Evolutionary conservation across 257 asterid genomes (phyloP), one percentile per base, ranked within the genome.

Genomic region (Nicotiana tomentosiformis): DNA sequence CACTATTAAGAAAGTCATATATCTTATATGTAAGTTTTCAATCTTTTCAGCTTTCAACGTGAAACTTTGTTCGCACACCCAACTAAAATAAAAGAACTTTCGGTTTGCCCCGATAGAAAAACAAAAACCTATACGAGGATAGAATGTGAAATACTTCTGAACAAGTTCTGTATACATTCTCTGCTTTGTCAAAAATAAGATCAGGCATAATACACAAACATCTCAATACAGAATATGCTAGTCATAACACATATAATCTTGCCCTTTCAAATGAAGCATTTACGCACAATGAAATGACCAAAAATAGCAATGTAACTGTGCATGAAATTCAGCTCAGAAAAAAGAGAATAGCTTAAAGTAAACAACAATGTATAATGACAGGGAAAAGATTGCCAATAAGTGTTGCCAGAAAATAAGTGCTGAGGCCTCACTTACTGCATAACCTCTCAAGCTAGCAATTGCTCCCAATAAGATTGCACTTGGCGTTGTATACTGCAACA

Each of bases 391-490:
- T 5, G 95, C 97, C 32, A 88, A 84, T 5, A 94, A 78, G 32
- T 95, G 97, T 46, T 93, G 98, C 98, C 99, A 95, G 87, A 95
- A 95, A 46, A 95, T 93, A 68, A 95, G 90, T 56, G 97, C 93
- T 10, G 99, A 92, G 81, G 99, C 96, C 84, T 95, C 99, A 9
- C 89, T 84, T 77, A 93, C 95, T 23, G 97, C 97, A 84, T 93
- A 91, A n/a, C 96, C 94, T 85, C 98, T 90, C 86, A 95, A 87
- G 79, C 93, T 92, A 43, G 98, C 99, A 69, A 95, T 90, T 18
- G 99, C 97, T 26, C 99, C 99, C 87, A 95, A 80, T 87, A 94
- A 83, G 86, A 95, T 91, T 14, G 97, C 98, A 70, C 96, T 95
- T 0, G 99, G 99, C 8, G 84, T 92, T 9, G 97, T 89, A 74